Percentiles rank a stretch among this genome's conserved stretches.
Conservation (phyloP, 2,329 filamentous ascomycete genomes). For the Trichoderma arundinaceum region DNA sequence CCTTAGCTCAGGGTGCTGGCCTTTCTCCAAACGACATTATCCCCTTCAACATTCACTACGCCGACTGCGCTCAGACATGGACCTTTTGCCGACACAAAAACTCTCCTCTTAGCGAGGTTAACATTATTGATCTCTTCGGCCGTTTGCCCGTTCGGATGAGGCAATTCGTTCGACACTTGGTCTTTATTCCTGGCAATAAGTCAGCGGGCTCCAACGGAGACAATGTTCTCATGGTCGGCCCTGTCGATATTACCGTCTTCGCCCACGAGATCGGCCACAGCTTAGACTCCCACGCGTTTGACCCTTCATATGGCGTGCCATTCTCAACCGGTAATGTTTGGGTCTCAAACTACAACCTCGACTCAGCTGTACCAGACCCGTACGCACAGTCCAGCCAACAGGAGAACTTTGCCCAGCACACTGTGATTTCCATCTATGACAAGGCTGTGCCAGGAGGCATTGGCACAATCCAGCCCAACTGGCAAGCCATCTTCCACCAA, state of each 20-base stretch:
- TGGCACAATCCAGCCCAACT: constrained; percentile 37
- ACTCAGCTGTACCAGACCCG: constrained; percentile 32
- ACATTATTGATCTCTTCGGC: constrained; percentile 41
- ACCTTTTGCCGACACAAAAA: constrained; percentile 42
- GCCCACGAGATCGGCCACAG: constrained; percentile 35
- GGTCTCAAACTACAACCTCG: constrained; percentile 35
- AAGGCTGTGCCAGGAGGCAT: constrained; percentile 39
- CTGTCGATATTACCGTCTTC: constrained; percentile 32
- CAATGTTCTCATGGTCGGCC: constrained; percentile 35
- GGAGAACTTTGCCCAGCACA: constrained; percentile 41
- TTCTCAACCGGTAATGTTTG: constrained; percentile 32
- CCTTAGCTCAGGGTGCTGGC: constrained; percentile 12
- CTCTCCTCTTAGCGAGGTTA: constrained; percentile 34
- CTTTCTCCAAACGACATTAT: constrained; percentile 35
- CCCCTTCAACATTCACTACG: constrained; percentile 39
- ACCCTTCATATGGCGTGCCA: constrained; percentile 21
- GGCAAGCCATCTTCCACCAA: constrained; percentile 37
- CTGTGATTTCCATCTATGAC: constrained; percentile 38
- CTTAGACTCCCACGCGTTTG: constrained; percentile 36
- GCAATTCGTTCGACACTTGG: constrained; percentile 36
- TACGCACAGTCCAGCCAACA: constrained; percentile 36
- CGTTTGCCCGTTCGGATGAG: constrained; percentile 42
- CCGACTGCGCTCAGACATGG: constrained; percentile 41
- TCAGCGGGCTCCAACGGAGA: constrained; percentile 23
- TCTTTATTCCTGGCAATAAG: constrained; percentile 36